Conservation (phyloP, 2,329 filamentous ascomycete species). For the Sphaerostilbella broomeana region DNA sequence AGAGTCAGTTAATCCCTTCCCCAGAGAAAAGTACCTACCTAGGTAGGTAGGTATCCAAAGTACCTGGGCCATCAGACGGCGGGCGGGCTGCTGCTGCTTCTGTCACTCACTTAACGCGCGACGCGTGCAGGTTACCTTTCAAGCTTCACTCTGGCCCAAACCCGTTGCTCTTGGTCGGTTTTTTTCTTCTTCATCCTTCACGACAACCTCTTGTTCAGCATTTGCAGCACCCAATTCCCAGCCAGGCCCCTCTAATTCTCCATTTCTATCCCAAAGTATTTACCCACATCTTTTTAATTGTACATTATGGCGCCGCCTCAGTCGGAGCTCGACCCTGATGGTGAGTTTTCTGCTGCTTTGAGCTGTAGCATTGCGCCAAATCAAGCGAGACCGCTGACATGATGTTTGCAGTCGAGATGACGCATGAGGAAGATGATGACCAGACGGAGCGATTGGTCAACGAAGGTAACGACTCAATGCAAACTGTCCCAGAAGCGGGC, state of each 20-base stretch:
- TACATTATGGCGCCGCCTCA: constrained; percentile 32
- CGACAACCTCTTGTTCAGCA: not conserved
- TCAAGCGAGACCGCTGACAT: constrained; percentile 1
- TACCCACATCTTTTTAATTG: not conserved
- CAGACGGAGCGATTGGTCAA: constrained; percentile 85
- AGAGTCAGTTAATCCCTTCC: too few species aligned
- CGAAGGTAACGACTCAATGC: constrained; percentile 53
- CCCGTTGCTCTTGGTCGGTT: constrained; percentile 7
- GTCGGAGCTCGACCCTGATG: constrained; percentile 30
- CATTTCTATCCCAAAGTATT: too few species aligned
- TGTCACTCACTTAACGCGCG: constrained; percentile 36
- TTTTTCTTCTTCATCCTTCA: not conserved
- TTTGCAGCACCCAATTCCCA: not conserved
- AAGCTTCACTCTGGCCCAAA: constrained; percentile 18
- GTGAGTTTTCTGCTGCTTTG: constrained; percentile 22
- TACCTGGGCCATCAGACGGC: too few species aligned
- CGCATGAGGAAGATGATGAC: constrained; percentile 63
- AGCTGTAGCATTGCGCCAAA: not conserved
- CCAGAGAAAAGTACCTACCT: too few species aligned
- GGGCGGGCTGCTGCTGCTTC: too few species aligned
- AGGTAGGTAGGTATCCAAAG: too few species aligned
- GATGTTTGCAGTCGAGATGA: constrained; percentile 29
- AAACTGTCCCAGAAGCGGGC: not conserved
- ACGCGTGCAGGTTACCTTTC: constrained; percentile 29
- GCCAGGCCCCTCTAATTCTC: not conserved